These are phyloP conservation scores for Calophaca sinica DNA, from an alignment of 306 rosid genomes.

Conservation along the genomic window DNA sequence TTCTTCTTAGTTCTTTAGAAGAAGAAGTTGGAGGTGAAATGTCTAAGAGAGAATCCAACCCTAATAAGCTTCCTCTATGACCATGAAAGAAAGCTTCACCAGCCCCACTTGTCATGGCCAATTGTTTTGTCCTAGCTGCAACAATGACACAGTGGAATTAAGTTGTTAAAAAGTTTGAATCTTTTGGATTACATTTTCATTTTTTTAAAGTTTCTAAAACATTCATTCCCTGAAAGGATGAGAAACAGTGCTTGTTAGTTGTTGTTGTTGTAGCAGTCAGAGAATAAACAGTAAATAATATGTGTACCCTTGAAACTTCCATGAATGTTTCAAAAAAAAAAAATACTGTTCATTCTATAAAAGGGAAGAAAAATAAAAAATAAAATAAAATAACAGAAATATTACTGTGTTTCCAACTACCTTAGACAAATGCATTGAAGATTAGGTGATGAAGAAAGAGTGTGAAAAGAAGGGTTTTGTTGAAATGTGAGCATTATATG, in stretches of 20 bases:
- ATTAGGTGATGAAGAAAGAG: not conserved
- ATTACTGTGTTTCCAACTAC: constrained; percentile 5
- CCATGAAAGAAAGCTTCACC: constrained; percentile 62
- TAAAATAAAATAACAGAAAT: not conserved
- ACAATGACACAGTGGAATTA: constrained; percentile 20
- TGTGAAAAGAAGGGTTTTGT: not conserved
- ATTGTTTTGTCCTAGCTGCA: constrained; percentile 73
- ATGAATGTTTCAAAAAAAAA: constrained; percentile 27
- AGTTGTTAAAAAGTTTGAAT: not conserved
- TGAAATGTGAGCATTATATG: not conserved
- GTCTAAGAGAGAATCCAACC: constrained; percentile 65
- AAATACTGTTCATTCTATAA: constrained; percentile 45
- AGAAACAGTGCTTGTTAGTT: constrained; percentile 28
- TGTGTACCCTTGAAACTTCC: constrained; percentile 29
- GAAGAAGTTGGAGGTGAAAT: constrained; percentile 56
- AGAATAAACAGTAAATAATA: constrained; percentile 44
- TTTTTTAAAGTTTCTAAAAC: constrained; percentile 1
- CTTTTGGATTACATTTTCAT: not conserved
- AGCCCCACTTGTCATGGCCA: constrained; percentile 52
- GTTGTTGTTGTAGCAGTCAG: constrained; percentile 19
- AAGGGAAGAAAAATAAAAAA: not conserved
- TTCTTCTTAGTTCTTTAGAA: constrained; percentile 71
- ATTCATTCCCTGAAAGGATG: constrained; percentile 33
- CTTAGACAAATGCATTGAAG: constrained; percentile 35
- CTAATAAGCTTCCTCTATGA: constrained; percentile 61